Evolutionary conservation across 306 rosid species (phyloP).

Genomic region (Fagus crenata): DNA sequence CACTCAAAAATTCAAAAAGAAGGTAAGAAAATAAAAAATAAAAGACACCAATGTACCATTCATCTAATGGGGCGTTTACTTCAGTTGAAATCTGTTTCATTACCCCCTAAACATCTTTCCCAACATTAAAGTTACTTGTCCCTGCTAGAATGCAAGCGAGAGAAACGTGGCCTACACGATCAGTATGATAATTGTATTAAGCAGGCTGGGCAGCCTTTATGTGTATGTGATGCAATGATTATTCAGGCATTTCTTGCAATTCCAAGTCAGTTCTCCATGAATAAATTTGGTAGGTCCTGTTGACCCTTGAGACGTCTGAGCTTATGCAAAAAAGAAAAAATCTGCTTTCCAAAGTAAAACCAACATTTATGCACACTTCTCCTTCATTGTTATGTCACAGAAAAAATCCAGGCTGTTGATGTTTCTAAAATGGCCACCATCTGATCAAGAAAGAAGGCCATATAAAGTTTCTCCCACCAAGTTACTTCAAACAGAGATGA

Average conservation of each 20-base stretch:
- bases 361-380: slow-evolving; percentile 15
- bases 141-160: not conserved
- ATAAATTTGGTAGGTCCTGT: not conserved
- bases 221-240: slow-evolving; percentile 13
- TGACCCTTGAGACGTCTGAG: not conserved
- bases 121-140: not conserved
- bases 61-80: slow-evolving; percentile 6
- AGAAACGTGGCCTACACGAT: not conserved
- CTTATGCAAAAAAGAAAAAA: slow-evolving; percentile 4
- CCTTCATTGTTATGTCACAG: slow-evolving; percentile 5
- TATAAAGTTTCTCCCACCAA: slow-evolving; percentile 12
- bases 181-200: not conserved
- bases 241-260: not conserved
- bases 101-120: slow-evolving; percentile 25
- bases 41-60: slow-evolving; percentile 26
- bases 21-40: not conserved
- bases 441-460: not conserved
- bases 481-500: slow-evolving; percentile 9
- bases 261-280: slow-evolving; percentile 20
- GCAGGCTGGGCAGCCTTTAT: slow-evolving; percentile 3
- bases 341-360: slow-evolving; percentile 7
- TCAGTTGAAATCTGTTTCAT: not conserved
- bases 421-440: slow-evolving; percentile 7
- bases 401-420: slow-evolving; percentile 15
- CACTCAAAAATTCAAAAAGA: slow-evolving; percentile 28